Base-by-base conservation (phyloP, 2,329 filamentous ascomycete genomes). In the Ascochyta fabae region DNA sequence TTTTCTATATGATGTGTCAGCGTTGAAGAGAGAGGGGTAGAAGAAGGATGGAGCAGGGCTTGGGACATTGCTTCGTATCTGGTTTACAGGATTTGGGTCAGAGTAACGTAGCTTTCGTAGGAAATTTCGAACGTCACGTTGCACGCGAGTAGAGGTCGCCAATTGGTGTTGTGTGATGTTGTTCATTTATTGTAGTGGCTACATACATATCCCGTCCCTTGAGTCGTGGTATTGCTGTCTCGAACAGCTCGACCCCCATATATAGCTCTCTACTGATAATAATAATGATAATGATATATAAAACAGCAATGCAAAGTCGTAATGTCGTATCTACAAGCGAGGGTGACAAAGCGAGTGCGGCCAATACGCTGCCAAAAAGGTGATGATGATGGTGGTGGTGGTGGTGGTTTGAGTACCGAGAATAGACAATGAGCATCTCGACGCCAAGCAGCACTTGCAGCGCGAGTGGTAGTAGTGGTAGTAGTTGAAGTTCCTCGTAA, bases 251-350 rank as follows among this genome's bases (percentile, higher is more conserved):
- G 10, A 31, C 29, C 13, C 29, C 29, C 29, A 5, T 5, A 5
- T 5, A 13, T 31, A 31, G 29, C 29, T 13, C 29, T 13, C 29
- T 12, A 3, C n/a, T 42, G 22, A 16, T 9, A 22, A 24, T 23
- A 9, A 10, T 13, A 38, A 7, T 22, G 35, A 22, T 10, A 6
- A 2, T 26, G 6, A 22, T 35, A 16, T 8, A n/a, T 9, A 31
- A 9, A 27, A 29, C 39, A 43, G 33, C 27, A 49, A 26, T 45
- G 51, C 40, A 44, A 50, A 26, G 42, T 49, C 53, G 48, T 56
- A 29, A 48, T 8, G 26, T 53, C 48, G 45, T 47, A 56, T 56
- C 53, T 56, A 50, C 53, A 55, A 55, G 53, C 41, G 53, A 55
- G 27, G 33, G 52, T 55, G n/a, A 9, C 13, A n/a, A 44, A 54